Evolutionary conservation across 768 basidiomycete species (phyloP).

Genomic region (Cubamyces lactineus): DNA sequence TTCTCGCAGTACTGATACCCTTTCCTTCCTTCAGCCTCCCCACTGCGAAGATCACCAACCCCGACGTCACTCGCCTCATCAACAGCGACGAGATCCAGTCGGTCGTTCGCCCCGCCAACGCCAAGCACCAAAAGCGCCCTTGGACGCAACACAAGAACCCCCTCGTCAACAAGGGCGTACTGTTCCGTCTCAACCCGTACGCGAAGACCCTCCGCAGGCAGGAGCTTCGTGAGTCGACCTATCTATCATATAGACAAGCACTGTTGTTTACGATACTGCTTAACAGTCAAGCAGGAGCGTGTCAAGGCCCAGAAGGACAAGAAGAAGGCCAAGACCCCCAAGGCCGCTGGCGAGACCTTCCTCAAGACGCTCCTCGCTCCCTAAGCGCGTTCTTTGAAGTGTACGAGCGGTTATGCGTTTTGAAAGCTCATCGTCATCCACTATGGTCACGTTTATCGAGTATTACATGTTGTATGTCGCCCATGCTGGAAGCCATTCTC

Average conservation of each 20-base stretch:
- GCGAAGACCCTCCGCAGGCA: slow-evolving; percentile 92
- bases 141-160: slow-evolving; percentile 99
- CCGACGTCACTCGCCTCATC: slow-evolving; percentile 96
- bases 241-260: neutral
- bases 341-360: slow-evolving; percentile 81
- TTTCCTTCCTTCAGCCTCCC: slow-evolving; percentile 64
- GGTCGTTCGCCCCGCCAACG: slow-evolving; percentile 87
- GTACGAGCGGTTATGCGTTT: slow-evolving; percentile 21
- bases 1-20: neutral
- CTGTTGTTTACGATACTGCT: neutral
- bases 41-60: slow-evolving; percentile 94
- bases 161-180: slow-evolving; percentile 87
- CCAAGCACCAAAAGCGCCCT: slow-evolving; percentile 86
- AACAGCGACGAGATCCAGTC: slow-evolving; percentile 99
- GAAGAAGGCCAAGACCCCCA: slow-evolving; percentile 65
- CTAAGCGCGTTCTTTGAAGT: slow-evolving; percentile 43
- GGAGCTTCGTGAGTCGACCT: slow-evolving; percentile 71
- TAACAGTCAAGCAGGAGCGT: slow-evolving; percentile 80
- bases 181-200: slow-evolving; percentile 99
- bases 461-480: slow-evolving; percentile 25
- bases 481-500: slow-evolving; percentile 21
- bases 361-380: slow-evolving; percentile 83
- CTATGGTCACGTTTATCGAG: slow-evolving; percentile 22
- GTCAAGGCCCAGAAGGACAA: slow-evolving; percentile 58
- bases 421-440: slow-evolving; percentile 8